Evolutionary conservation across 768 basidiomycete species (phyloP).

Genomic region (Cantharellus anzutake): DNA sequence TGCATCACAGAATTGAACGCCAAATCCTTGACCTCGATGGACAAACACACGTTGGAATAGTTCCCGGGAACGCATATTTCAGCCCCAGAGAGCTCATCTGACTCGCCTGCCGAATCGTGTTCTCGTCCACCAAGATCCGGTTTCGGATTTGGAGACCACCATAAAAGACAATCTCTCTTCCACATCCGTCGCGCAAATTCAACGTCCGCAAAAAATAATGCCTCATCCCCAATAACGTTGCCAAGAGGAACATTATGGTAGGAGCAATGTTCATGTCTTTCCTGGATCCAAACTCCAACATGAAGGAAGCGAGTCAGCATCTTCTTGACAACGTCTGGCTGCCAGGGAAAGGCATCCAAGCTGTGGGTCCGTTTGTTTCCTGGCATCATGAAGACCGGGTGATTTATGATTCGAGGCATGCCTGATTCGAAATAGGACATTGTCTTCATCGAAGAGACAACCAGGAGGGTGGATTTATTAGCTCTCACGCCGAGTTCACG

Average conservation of each 20-base stretch:
- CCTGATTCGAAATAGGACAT: constrained; percentile 61
- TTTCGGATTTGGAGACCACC: constrained; percentile 84
- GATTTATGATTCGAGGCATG: constrained; percentile 52
- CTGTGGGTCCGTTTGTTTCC: constrained; percentile 40
- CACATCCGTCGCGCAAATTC: constrained; percentile 75
- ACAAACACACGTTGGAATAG: constrained; percentile 85
- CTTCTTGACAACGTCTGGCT: constrained; percentile 58
- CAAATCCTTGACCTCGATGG: constrained; percentile 75
- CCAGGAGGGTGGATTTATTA: constrained; percentile 50
- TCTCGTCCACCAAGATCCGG: constrained; percentile 92
- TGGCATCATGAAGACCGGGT: constrained; percentile 80
- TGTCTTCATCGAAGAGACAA: constrained; percentile 75
- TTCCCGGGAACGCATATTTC: constrained; percentile 74
- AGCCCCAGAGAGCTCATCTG: constrained; percentile 58
- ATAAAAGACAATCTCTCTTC: constrained; percentile 78
- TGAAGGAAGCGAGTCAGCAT: constrained; percentile 71
- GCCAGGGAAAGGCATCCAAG: constrained; percentile 78
- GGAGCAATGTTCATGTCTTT: constrained; percentile 57
- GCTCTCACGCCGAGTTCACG: constrained; percentile 67
- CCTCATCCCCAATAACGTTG: constrained; percentile 79
- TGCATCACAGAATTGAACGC: constrained; percentile 90
- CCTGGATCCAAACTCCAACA: constrained; percentile 62
- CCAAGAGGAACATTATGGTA: constrained; percentile 90
- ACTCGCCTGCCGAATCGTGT: constrained; percentile 55
- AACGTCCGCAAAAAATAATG: constrained; percentile 74